Conservation (phyloP, 2,329 filamentous ascomycete genomes). For the Didymella glomerata region DNA sequence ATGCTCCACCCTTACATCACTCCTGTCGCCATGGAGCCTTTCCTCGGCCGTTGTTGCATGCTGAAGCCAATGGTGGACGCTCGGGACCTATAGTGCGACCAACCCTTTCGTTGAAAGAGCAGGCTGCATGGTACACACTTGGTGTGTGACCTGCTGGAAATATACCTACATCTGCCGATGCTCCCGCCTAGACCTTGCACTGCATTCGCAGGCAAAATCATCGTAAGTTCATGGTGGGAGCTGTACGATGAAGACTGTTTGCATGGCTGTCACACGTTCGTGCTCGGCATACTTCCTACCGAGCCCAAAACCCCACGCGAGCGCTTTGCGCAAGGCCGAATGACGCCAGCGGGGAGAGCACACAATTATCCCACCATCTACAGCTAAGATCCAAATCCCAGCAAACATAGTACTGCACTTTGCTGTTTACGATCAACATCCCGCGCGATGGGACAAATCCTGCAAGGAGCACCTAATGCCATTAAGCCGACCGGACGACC, state of each 20-base stretch:
- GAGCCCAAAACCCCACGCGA: conserved; percentile 25
- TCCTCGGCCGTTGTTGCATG: no score
- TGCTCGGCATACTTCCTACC: conserved; percentile 30
- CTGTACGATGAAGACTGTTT: background rate
- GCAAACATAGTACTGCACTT: conserved; percentile 29
- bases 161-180: no score
- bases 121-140: no score
- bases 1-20: no score
- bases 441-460: conserved; percentile 28
- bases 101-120: no score
- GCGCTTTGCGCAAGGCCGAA: conserved; percentile 11
- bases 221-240: no score
- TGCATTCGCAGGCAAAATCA: no score
- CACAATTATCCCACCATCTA: conserved; percentile 38
- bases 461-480: conserved; percentile 24
- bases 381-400: conserved; percentile 18
- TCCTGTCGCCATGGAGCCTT: no score
- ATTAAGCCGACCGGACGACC: conserved; percentile 22
- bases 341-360: conserved; percentile 37
- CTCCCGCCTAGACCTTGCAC: no score
- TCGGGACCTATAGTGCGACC: no score
- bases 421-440: conserved; percentile 23
- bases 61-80: no score
- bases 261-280: conserved; percentile 1
- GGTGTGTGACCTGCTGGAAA: no score